Evolutionary conservation across 2,329 filamentous ascomycete species (phyloP).

Genomic region (Aspergillus persii): DNA sequence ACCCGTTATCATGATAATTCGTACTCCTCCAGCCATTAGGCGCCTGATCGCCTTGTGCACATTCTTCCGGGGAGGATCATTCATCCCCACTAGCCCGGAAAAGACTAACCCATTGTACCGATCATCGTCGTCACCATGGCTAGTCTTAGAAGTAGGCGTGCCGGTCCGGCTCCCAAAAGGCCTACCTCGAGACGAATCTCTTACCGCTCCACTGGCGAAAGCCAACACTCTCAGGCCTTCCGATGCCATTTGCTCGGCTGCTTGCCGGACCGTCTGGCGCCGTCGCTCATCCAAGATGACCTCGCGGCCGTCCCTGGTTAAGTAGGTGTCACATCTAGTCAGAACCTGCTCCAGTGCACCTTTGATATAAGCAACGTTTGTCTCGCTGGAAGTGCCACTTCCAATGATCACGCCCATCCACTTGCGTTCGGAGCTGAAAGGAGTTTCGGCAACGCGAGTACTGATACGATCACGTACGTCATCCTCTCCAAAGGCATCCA

Average conservation of each 20-base stretch:
- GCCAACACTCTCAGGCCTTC: constrained; percentile 88
- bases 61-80: constrained; percentile 86
- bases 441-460: constrained; percentile 77
- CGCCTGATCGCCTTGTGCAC: constrained; percentile 86
- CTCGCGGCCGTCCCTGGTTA: constrained; percentile 82
- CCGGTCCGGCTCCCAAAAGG: constrained; percentile 55
- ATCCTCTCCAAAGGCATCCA: constrained; percentile 87
- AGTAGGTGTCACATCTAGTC: constrained; percentile 82
- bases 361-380: constrained; percentile 86
- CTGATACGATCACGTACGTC: constrained; percentile 86
- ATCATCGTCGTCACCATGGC: constrained; percentile 60
- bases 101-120: constrained; percentile 82
- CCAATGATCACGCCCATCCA: constrained; percentile 97
- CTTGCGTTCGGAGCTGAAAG: constrained; percentile 95
- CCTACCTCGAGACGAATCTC: constrained; percentile 45
- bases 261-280: constrained; percentile 70
- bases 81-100: constrained; percentile 93
- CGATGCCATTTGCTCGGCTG: constrained; percentile 81
- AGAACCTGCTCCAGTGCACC: constrained; percentile 87
- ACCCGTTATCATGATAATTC: constrained; percentile 98
- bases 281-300: constrained; percentile 76
- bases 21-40: constrained; percentile 90
- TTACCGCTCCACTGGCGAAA: constrained; percentile 81
- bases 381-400: constrained; percentile 49
- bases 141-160: constrained; percentile 35